A percentile compares a stretch with the other conserved stretches of the same genome.
phyloP scores from a whole-genome alignment of 2,329 filamentous ascomycete genomes.

The Neospermospora avenae region DNA sequence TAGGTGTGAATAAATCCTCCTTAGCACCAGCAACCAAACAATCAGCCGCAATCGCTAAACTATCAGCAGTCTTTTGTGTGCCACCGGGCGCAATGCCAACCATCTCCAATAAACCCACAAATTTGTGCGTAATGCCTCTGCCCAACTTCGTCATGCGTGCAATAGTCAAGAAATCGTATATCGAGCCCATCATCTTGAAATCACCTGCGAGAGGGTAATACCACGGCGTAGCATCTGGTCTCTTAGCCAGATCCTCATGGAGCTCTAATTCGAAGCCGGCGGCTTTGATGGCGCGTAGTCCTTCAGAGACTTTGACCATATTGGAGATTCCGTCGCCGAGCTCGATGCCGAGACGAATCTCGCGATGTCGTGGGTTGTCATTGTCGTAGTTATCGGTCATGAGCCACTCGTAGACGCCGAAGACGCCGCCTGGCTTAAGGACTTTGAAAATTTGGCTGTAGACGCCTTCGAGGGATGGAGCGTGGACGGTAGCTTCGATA shows the following conservation, averaged over 20 bases:
- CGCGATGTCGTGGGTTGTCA: conserved; percentile 78
- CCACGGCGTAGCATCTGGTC: conserved; percentile 78
- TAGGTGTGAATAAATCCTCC: conserved; percentile 94
- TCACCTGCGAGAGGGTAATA: conserved; percentile 91
- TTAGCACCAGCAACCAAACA: conserved; percentile 81
- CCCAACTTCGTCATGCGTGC: conserved; percentile 87
- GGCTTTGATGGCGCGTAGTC: conserved; percentile 76
- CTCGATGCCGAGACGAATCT: conserved; percentile 95
- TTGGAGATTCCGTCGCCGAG: conserved; percentile 95
- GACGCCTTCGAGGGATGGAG: conserved; percentile 83
- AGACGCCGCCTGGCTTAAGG: conserved; percentile 91
- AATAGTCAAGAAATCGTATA: conserved; percentile 79
- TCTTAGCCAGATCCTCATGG: conserved; percentile 83
- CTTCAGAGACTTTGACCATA: conserved; percentile 90
- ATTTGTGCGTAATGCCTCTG: conserved; percentile 70
- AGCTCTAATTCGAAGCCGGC: conserved; percentile 84
- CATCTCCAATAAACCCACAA: conserved; percentile 74
- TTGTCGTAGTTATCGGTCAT: conserved; percentile 98
- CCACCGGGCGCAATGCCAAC: conserved; percentile 76
- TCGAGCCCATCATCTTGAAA: conserved; percentile 74
- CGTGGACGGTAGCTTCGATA: conserved; percentile 95
- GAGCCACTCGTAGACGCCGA: conserved; percentile 98
- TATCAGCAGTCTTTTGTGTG: conserved; percentile 92
- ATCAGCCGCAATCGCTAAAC: conserved; percentile 76
- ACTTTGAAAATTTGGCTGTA: conserved; percentile 96